These are phyloP conservation scores for Teunomyces pallodes DNA, from an alignment of 805 yeast genomes.

Conservation along the genomic window DNA sequence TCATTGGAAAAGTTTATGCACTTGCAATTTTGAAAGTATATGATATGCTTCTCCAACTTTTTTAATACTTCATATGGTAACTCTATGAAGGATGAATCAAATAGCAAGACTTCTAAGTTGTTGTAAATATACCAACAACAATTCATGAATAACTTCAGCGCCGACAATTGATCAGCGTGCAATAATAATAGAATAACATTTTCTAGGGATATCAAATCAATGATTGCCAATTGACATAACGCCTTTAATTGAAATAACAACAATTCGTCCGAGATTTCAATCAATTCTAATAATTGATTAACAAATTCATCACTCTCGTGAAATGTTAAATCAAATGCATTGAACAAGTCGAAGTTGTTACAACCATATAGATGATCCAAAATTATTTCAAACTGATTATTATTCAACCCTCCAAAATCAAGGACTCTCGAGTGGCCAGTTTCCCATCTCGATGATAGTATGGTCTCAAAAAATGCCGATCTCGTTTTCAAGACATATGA, in stretches of 20 bases:
- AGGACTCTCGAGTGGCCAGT: slow-evolving; percentile 21
- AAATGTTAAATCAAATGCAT: slow-evolving; percentile 18
- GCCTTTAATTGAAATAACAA: slow-evolving; percentile 57
- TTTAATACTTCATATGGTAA: slow-evolving; percentile 24
- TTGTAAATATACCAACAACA: slow-evolving; percentile 68
- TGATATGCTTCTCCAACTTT: slow-evolving; percentile 27
- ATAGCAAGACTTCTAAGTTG: slow-evolving; percentile 61
- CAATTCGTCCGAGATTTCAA: slow-evolving; percentile 63
- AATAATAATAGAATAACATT: slow-evolving; percentile 57
- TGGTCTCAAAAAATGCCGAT: slow-evolving; percentile 60
- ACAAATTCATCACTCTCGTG: slow-evolving; percentile 44
- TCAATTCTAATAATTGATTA: slow-evolving; percentile 52
- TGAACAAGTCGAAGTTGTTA: slow-evolving; percentile 40
- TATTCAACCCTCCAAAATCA: slow-evolving; percentile 43
- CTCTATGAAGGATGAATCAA: slow-evolving; percentile 37
- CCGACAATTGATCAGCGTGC: slow-evolving; percentile 51
- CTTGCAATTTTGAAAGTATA: slow-evolving; percentile 28
- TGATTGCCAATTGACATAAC: slow-evolving; percentile 57
- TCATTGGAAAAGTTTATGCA: slow-evolving; percentile 17
- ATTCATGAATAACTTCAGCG: slow-evolving; percentile 53
- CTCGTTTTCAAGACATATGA: slow-evolving; percentile 54
- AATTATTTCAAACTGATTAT: slow-evolving; percentile 45
- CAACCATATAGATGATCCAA: slow-evolving; percentile 59
- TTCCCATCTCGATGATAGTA: slow-evolving; percentile 57
- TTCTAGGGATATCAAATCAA: slow-evolving; percentile 54